phyloP scores from a whole-genome alignment of 129 eudicot genomes.

The Solidago caesia region DNA sequence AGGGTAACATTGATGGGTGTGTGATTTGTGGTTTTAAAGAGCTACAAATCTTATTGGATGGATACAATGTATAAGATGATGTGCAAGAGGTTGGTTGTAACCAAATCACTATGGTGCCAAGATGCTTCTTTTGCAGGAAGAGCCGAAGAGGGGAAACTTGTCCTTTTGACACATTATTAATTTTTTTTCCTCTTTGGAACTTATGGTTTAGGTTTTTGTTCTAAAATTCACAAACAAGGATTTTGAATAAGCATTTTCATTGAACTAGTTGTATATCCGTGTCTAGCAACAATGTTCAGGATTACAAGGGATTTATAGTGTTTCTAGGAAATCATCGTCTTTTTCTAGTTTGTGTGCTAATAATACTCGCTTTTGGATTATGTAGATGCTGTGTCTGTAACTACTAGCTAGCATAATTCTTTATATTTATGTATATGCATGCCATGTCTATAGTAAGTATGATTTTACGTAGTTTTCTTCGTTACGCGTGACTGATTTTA shows the following conservation, averaged over 20 bases:
- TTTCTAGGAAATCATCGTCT: background rate
- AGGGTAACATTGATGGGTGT: background rate
- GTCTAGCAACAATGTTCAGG: slow-evolving; percentile 9
- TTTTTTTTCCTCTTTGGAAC: background rate
- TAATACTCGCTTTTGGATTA: background rate
- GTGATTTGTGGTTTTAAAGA: background rate
- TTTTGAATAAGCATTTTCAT: background rate
- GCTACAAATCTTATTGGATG: background rate
- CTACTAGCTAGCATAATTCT: too few species aligned
- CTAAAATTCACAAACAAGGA: background rate
- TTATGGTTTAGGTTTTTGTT: background rate
- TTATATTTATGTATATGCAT: background rate
- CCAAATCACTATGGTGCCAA: background rate
- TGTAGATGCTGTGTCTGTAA: background rate
- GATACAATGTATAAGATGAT: background rate
- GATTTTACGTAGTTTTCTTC: slow-evolving; percentile 2
- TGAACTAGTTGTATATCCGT: background rate
- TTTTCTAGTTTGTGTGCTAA: slow-evolving; percentile 7
- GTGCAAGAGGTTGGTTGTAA: background rate
- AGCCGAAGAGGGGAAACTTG: background rate
- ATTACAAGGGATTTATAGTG: background rate
- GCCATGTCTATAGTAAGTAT: slow-evolving; percentile 1
- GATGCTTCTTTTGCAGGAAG: background rate
- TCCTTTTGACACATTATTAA: slow-evolving; percentile 1
- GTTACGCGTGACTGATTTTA: slow-evolving; percentile 17